Base-by-base conservation (phyloP, 192 early-diverging fungal species). In the Geranomyces michiganensis region DNA sequence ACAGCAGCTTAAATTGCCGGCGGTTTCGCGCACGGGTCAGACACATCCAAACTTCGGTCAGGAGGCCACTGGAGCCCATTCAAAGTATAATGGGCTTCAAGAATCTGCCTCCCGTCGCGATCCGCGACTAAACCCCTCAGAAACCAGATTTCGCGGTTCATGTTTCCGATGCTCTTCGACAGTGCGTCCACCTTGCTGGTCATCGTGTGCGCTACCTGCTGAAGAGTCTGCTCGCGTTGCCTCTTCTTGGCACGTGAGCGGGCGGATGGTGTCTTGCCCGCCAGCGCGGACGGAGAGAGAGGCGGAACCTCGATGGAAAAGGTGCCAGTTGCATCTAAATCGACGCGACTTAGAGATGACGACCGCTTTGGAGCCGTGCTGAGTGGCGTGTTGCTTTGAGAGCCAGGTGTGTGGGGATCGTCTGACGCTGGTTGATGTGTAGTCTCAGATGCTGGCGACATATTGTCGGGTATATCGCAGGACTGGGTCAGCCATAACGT, bases 111-210 rank as follows among this genome's bases (percentile, higher is more conserved):
- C 31, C 58, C 58, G 17, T 60, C 58, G 2, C 58, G 58, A 29
- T 60, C 58, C 31, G 58, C 58, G 3, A 60, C 58, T 29, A 60
- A 60, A 17, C 58, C 58, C 7, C 58, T 26, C 58, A 60, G 31
- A 29, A 60, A 60, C 24, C 29, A 60, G 17, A 60, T 60, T 33
- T 60, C 58, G 2, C 58, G 6, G 17, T 31, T 60, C 58, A 60
- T 60, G 31, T 32, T 17, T 19, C 29, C 29, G 27, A 60, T 60
- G 31, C 31, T 60, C 19, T 60, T 17, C 29, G 58, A 27, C 27
- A 60, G 31, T 27, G 58, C 58, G 29, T 60, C 58, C 27, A 60
- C 58, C 19, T 60, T 60, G 29, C 17, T 29, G 17, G 58, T 60
- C 58, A 60, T 60, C 58, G 58, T 60, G 2, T 26, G 22, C 15